Conservation (phyloP, 495 filamentous ascomycete species). For the Hypoxylon lenormandii region DNA sequence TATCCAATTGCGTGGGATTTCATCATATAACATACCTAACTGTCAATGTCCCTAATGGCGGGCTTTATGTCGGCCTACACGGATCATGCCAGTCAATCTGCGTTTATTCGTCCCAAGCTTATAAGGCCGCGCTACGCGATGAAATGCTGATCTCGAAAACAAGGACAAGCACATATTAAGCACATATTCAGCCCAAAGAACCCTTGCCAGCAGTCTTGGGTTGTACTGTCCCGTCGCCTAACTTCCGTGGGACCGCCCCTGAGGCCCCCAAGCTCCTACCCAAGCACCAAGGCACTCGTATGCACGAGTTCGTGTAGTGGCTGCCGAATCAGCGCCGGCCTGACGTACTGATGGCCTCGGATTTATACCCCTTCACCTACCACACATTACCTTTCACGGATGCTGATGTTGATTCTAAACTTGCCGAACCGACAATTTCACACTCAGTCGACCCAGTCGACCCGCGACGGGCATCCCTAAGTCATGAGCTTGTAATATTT, state of each 20-base stretch:
- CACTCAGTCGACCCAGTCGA: constrained; percentile 35
- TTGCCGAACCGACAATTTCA: constrained; percentile 35
- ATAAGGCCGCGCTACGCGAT: neutral
- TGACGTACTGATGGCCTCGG: constrained; percentile 22
- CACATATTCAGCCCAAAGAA: constrained; percentile 1
- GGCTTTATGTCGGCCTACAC: constrained; percentile 9
- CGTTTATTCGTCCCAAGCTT: constrained; percentile 15
- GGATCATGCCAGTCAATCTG: constrained; percentile 11
- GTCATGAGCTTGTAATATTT: constrained; percentile 39
- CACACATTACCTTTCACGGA: constrained; percentile 34
- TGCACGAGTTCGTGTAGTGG: constrained; percentile 17
- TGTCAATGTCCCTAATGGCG: neutral
- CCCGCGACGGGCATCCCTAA: constrained; percentile 30
- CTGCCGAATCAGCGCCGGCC: constrained; percentile 15
- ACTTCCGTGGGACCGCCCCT: constrained; percentile 14
- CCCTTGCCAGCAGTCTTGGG: neutral
- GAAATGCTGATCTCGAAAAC: constrained; percentile 13
- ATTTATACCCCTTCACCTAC: constrained; percentile 2
- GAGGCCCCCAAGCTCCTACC: constrained; percentile 27
- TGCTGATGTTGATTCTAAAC: constrained; percentile 34
- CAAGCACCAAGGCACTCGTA: neutral
- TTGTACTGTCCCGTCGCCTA: constrained; percentile 17
- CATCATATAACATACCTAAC: neutral
- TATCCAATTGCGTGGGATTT: constrained; percentile 4
- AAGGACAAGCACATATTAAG: constrained; percentile 2